Evolutionary conservation across 331 rosid genomes (phyloP), one percentile per base, ranked within the genome.

Genomic region (Spiraea crenata): DNA sequence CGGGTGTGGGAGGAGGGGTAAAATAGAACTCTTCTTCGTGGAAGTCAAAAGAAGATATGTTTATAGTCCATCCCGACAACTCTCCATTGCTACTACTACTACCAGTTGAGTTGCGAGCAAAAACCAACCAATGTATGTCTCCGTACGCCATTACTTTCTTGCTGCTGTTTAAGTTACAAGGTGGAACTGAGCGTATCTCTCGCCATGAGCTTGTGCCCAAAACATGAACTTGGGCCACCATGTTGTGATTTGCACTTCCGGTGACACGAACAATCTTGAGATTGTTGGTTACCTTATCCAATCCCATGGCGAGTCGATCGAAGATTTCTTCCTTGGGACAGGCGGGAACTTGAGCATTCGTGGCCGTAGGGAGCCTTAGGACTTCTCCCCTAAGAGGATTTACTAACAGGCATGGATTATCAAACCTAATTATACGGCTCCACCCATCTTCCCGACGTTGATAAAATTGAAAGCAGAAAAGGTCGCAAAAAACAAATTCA

Each of bases 191-290:
- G 40, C 4, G 15, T 61, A 61, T 61, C 47, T 38, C 34, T 39
- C 48, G 31, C 65, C 65, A 61, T 39, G 47, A 61, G 40, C 34
- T 40, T 39, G 65, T 61, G 48, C 65, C 65, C 25, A 61, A n/a
- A 15, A 2, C 65, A 38, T 37, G 45, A 3, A 39, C 65, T 39
- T 61, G 65, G 2, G 64, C 15, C 45, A 38, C 47, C 3, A 39
- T 5, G 65, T 37, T 61, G 65, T 60, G 7, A 45, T 0, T 5
- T n/a, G 31, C n/a, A 4, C 4, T 37, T 5, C 47, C 12, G 45
- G 25, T 3, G n/a, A 61, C 48, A 61, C 14, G 46, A 16, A 61
- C 31, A n/a, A 61, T 61, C 65, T 61, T 61, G 14, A 7, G 13
- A 0, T 12, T 16, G 47, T 40, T 20, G 65, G 48, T 61, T 16